phyloP scores from a whole-genome alignment of 306 rosid genomes.

The Aeschynomene evenia region DNA sequence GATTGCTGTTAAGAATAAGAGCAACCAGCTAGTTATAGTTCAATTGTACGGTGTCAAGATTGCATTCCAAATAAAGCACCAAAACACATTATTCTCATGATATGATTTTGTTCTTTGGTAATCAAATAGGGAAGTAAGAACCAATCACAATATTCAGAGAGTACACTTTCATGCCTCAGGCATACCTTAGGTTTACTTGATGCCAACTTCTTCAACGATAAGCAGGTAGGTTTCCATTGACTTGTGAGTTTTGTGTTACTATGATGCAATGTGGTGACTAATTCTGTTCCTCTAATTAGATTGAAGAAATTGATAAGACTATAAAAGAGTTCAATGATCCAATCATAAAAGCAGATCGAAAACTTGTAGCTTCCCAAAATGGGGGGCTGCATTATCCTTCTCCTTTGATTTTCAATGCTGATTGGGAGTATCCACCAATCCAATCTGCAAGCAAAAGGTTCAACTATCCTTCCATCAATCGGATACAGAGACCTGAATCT shows the following conservation, averaged over 20 bases:
- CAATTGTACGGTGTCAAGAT: background rate
- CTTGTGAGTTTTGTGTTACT: background rate
- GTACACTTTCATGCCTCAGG: slow-evolving; percentile 37
- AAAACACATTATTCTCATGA: background rate
- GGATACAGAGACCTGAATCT: slow-evolving; percentile 50
- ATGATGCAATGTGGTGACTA: slow-evolving; percentile 5
- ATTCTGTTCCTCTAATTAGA: slow-evolving; percentile 31
- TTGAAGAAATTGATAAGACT: slow-evolving; percentile 52
- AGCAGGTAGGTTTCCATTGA: slow-evolving; percentile 44
- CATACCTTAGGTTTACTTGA: slow-evolving; percentile 55
- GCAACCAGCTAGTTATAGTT: background rate
- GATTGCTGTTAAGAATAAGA: background rate
- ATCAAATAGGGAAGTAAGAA: slow-evolving; percentile 53
- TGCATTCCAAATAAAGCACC: background rate
- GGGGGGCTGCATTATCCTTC: slow-evolving; percentile 71
- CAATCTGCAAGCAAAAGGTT: slow-evolving; percentile 38
- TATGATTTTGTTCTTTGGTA: background rate
- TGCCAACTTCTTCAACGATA: slow-evolving; percentile 58
- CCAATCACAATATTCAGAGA: slow-evolving; percentile 23
- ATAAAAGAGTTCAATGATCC: slow-evolving; percentile 55
- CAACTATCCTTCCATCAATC: slow-evolving; percentile 41
- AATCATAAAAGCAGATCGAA: slow-evolving; percentile 49
- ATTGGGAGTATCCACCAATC: slow-evolving; percentile 40
- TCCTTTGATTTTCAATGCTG: slow-evolving; percentile 54
- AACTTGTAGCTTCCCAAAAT: slow-evolving; percentile 59